These are phyloP conservation scores for Botryotinia narcissicola DNA, from an alignment of 2,329 filamentous ascomycete genomes.

Conservation along the genomic window DNA sequence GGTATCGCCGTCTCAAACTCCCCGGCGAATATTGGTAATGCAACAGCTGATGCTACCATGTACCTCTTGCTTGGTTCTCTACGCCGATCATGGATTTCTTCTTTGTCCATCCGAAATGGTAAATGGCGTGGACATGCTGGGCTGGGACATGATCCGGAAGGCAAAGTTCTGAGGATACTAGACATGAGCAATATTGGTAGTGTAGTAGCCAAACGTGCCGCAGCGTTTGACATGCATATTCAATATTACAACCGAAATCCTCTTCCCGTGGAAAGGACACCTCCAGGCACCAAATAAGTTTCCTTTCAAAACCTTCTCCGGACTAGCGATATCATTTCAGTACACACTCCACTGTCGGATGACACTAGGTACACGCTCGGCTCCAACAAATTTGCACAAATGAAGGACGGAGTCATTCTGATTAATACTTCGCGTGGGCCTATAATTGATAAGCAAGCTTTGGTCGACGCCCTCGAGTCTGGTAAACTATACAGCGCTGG, in stretches of 20 bases:
- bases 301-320: conserved; percentile 68
- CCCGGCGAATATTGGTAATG: conserved; percentile 72
- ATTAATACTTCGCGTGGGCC: conserved; percentile 80
- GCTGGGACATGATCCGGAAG: conserved; percentile 65
- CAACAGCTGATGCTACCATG: conserved; percentile 75
- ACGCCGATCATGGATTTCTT: conserved; percentile 60
- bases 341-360: conserved; percentile 70
- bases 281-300: conserved; percentile 59
- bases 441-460: conserved; percentile 74
- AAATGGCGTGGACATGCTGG: conserved; percentile 58
- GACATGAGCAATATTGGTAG: conserved; percentile 84
- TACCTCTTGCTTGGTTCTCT: conserved; percentile 79
- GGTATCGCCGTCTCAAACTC: conserved; percentile 72
- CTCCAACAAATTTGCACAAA: conserved; percentile 63
- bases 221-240: conserved; percentile 71
- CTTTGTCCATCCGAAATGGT: conserved; percentile 56
- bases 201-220: conserved; percentile 68
- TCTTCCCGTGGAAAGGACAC: conserved; percentile 51
- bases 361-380: conserved; percentile 70
- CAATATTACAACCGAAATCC: conserved; percentile 69
- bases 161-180: conserved; percentile 73
- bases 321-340: conserved; percentile 70
- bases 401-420: conserved; percentile 76
- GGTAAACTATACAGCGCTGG: conserved; percentile 64
- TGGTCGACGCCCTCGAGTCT: conserved; percentile 71